Conservation (phyloP, 2,329 filamentous ascomycete species). For the Talaromyces sp. region DNA sequence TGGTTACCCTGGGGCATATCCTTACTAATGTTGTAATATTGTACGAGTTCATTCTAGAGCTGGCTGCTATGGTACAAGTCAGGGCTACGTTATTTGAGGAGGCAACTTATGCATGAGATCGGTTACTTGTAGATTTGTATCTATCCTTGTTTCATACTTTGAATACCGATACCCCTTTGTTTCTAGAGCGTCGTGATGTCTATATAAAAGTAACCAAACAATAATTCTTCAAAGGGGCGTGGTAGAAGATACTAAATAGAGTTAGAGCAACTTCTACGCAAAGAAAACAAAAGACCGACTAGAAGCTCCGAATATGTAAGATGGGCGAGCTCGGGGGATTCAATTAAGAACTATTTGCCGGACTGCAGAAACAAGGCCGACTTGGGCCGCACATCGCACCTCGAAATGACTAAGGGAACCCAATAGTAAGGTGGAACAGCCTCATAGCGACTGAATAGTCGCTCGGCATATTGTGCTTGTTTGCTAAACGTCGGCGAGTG, state of each 20-base stretch:
- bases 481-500: neutral
- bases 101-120: conserved; percentile 55
- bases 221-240: neutral
- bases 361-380: neutral
- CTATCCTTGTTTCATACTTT: neutral
- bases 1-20: conserved; percentile 70
- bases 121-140: neutral
- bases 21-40: conserved; percentile 75
- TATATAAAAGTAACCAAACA: neutral
- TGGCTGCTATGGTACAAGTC: conserved; percentile 70
- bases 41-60: conserved; percentile 74
- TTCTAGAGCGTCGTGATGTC: neutral
- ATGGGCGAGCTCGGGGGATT: conserved; percentile 1
- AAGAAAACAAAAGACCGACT: conserved; percentile 6
- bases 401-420: neutral
- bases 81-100: conserved; percentile 73
- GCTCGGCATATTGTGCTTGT: conserved; percentile 2
- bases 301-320: conserved; percentile 9
- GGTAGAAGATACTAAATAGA: neutral
- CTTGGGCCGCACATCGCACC: neutral
- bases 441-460: neutral
- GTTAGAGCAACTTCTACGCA: neutral
- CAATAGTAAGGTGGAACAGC: neutral
- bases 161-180: neutral
- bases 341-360: conserved; percentile 11